phyloP scores from a whole-genome alignment of 345 rosid genomes.

The Dimocarpus longan region DNA sequence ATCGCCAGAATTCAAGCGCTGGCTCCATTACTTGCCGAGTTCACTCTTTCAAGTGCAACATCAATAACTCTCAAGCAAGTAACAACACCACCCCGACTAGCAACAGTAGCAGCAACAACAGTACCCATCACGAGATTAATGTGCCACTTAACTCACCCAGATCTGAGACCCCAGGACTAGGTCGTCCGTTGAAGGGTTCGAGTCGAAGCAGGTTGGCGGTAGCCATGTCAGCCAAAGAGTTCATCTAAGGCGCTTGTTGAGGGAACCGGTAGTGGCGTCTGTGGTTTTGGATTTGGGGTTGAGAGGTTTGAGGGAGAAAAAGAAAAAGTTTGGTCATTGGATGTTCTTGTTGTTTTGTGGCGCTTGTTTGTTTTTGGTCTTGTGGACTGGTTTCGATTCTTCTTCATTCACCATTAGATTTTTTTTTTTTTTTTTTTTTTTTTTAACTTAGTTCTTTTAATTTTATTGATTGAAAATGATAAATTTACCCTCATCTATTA shows the following conservation, averaged over 20 bases:
- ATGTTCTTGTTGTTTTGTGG: slow-evolving; percentile 86
- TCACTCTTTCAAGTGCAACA: slow-evolving; percentile 81
- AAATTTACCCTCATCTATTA: too few species aligned
- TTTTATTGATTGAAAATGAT: too few species aligned
- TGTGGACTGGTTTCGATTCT: too few species aligned
- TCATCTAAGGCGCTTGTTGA: slow-evolving; percentile 43
- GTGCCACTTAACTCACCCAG: slow-evolving; percentile 69
- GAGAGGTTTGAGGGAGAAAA: slow-evolving; percentile 67
- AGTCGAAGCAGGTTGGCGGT: slow-evolving; percentile 43
- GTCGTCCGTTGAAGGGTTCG: slow-evolving; percentile 36
- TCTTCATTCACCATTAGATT: too few species aligned
- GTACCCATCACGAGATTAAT: slow-evolving; percentile 75
- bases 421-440: too few species aligned
- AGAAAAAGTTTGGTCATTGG: slow-evolving; percentile 68
- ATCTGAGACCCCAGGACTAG: slow-evolving; percentile 54
- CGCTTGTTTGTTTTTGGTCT: slow-evolving; percentile 69
- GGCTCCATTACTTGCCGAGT: slow-evolving; percentile 90
- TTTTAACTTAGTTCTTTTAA: too few species aligned
- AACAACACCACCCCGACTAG: slow-evolving; percentile 8
- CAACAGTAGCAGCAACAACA: slow-evolving; percentile 12
- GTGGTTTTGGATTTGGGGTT: slow-evolving; percentile 60
- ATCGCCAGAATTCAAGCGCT: slow-evolving; percentile 39
- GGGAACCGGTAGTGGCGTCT: slow-evolving; percentile 58
- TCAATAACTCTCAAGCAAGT: slow-evolving; percentile 26
- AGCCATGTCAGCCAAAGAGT: slow-evolving; percentile 50